Conservation (phyloP, 2,329 filamentous ascomycete species). For the Teratosphaeria epicoccoides region DNA sequence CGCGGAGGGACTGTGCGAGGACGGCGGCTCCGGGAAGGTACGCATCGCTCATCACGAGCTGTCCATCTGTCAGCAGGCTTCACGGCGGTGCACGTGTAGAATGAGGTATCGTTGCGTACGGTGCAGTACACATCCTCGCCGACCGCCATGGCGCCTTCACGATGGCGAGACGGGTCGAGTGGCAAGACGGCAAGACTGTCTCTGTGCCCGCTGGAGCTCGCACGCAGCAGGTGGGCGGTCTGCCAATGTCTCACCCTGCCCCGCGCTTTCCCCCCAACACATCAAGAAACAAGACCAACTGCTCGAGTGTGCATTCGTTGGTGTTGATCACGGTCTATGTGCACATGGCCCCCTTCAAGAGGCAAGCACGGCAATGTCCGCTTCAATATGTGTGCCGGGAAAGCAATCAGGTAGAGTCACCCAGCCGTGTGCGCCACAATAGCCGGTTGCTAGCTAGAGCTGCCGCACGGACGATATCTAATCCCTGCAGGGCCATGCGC, state of each 20-base stretch:
- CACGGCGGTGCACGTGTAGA: not conserved
- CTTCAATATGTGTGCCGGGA: not conserved
- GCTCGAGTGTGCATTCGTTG: not conserved
- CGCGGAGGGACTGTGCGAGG: constrained; percentile 84
- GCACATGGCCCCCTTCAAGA: too few relatives aligned
- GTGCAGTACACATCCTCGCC: constrained; percentile 56
- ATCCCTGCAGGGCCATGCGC: not conserved
- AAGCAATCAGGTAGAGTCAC: not conserved
- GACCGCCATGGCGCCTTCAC: constrained; percentile 2
- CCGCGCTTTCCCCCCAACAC: not conserved
- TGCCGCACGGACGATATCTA: not conserved
- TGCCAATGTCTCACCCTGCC: not conserved
- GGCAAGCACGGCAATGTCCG: not conserved
- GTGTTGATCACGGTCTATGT: too few relatives aligned
- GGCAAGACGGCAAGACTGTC: not conserved
- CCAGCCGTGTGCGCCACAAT: not conserved
- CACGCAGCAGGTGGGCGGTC: not conserved
- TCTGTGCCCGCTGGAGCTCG: not conserved
- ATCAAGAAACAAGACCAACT: not conserved
- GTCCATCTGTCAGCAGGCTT: constrained; percentile 13
- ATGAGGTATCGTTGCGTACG: constrained; percentile 36
- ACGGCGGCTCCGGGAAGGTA: constrained; percentile 96
- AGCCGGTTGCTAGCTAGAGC: not conserved
- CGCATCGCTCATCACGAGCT: constrained; percentile 85
- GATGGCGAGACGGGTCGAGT: not conserved